Evolutionary conservation across 148 eudicot genomes (phyloP), one percentile per base, ranked within the genome.

Genomic region (Chenopodium album): DNA sequence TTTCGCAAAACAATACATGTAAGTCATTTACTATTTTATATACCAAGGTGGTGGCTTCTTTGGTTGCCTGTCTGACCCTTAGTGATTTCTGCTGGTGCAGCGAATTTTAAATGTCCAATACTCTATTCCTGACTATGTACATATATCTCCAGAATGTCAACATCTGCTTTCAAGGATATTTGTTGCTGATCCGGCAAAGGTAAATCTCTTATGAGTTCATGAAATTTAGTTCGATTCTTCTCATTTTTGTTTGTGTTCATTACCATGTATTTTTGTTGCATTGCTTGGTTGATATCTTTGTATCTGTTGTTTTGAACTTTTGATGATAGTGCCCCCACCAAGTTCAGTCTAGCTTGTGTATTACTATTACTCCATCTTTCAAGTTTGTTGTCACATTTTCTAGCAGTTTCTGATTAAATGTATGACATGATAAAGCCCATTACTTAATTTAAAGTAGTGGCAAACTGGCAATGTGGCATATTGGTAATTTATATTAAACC

Each of bases 1-100:
- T 95, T 93, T 65, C 87, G 94, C 63, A 93, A 92, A 91, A 95
- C 97, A 32, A 95, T 95, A 85, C 94, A 92, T 76, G 98, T 92
- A 85, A 75, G 76, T 78, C 32, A 28, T 31, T 68, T 16, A 37
- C 68, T 41, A 48, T 75, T 69, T 2, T 48, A 50, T 52, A 7
- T 76, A n/a, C 71, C 32, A 74, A 23, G 14, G 17, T 48, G 84
- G 60, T 37, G 60, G 23, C 31, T 75, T 75, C 29, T 41, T 22
- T 85, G 76, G 46, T 59, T 82, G 73, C 65, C 65, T 29, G 37
- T 79, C 87, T 85, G 76, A 75, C 79, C 75, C 74, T 62, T 59
- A 13, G 20, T 74, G 52, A 9, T 79, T 80, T 79, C 66, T 70
- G 46, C 74, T 84, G 7, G 8, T 89, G 92, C 97, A 95, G 98